A percentile compares a stretch with the other conserved stretches of the same genome.
Conservation (phyloP, 1,139 yeast genomes). For the Yamadazyma jaroonii region DNA sequence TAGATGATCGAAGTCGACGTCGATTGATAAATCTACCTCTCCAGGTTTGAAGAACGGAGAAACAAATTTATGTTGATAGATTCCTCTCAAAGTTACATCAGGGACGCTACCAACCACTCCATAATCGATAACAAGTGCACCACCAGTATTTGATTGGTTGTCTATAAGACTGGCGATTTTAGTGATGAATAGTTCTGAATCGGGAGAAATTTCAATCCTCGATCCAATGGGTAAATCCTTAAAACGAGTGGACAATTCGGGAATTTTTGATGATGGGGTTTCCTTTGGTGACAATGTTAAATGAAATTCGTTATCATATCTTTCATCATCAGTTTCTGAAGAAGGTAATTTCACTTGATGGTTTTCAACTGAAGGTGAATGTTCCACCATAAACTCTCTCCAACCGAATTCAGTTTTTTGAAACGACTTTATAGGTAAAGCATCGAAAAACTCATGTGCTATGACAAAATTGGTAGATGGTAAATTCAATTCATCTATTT, state of each 20-base stretch:
- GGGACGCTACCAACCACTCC: slow-evolving; percentile 67
- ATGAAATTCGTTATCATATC: slow-evolving; percentile 49
- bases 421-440: slow-evolving; percentile 75
- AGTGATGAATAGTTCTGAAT: slow-evolving; percentile 54
- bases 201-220: slow-evolving; percentile 74
- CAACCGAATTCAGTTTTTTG: slow-evolving; percentile 63
- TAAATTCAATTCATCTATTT: slow-evolving; percentile 28
- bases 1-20: slow-evolving; percentile 73
- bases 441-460: slow-evolving; percentile 89
- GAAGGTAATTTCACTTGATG: slow-evolving; percentile 30
- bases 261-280: slow-evolving; percentile 63
- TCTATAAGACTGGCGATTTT: slow-evolving; percentile 44
- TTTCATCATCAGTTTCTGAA: slow-evolving; percentile 6
- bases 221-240: slow-evolving; percentile 53
- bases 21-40: slow-evolving; percentile 76
- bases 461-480: slow-evolving; percentile 57
- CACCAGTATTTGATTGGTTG: slow-evolving; percentile 45
- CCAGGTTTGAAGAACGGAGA: slow-evolving; percentile 80
- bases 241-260: slow-evolving; percentile 52
- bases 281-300: slow-evolving; percentile 58
- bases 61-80: slow-evolving; percentile 68
- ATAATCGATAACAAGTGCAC: slow-evolving; percentile 74
- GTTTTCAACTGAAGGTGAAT: slow-evolving; percentile 40
- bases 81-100: slow-evolving; percentile 69
- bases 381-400: slow-evolving; percentile 75